Evolutionary conservation across 331 rosid genomes (phyloP).

Genomic region (Stylosanthes scabra): DNA sequence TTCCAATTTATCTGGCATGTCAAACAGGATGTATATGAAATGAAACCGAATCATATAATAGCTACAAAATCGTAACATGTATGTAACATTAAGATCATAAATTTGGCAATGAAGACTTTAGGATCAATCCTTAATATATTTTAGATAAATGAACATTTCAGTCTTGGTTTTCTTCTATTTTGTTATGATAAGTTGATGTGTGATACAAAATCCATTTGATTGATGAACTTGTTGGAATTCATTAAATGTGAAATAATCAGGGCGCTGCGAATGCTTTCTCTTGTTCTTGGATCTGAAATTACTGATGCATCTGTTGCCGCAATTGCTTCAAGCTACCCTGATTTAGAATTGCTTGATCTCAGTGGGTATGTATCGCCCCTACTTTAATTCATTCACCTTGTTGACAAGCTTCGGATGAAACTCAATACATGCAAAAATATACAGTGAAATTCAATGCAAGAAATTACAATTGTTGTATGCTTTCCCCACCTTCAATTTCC

Average conservation of each 20-base stretch:
- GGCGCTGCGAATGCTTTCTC: slow-evolving; percentile 90
- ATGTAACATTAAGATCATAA: background rate
- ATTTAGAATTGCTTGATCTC: slow-evolving; percentile 87
- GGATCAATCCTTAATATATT: background rate
- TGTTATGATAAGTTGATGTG: background rate
- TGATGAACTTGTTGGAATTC: slow-evolving; percentile 34
- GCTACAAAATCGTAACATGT: background rate
- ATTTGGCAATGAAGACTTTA: background rate
- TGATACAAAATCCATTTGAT: background rate
- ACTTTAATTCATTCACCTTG: slow-evolving; percentile 29
- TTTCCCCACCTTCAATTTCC: background rate
- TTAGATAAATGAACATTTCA: slow-evolving; percentile 11
- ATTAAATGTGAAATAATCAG: slow-evolving; percentile 50
- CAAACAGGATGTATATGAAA: background rate
- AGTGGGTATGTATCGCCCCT: slow-evolving; percentile 72
- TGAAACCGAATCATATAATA: slow-evolving; percentile 13
- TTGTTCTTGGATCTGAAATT: slow-evolving; percentile 93
- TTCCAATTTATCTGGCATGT: slow-evolving; percentile 1
- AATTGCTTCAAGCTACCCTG: slow-evolving; percentile 80
- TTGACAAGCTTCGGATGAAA: slow-evolving; percentile 7
- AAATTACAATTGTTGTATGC: slow-evolving; percentile 22
- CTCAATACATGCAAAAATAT: background rate
- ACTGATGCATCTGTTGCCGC: slow-evolving; percentile 98
- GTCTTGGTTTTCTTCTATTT: background rate
- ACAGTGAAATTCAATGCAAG: background rate